Evolutionary conservation across 176 grass and related monocot genomes (phyloP), one percentile per base, ranked within the genome.

Genomic region (Raddia distichophylla): DNA sequence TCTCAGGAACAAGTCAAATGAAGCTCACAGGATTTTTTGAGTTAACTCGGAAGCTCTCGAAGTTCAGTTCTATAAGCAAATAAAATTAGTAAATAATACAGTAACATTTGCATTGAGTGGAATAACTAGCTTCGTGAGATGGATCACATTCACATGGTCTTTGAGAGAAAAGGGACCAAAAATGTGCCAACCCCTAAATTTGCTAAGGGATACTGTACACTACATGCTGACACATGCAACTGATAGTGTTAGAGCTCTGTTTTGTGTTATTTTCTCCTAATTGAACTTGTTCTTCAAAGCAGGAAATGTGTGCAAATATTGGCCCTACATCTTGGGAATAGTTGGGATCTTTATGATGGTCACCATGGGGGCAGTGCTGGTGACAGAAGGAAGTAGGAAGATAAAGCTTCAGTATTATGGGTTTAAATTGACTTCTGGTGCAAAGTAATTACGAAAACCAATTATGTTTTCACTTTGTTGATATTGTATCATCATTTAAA

Each of bases 371-470:
- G 95, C 92, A 76, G 95, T 98, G 52, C 62, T 95, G 51, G 82
- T 98, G 79, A 98, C 95, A 60, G 92, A 98, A 91, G 93, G 92
- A 78, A 93, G 88, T 80, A 98, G 95, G 84, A 98, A 98, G 79
- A 93, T 98, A 84, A 98, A 98, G 63, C 87, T 98, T 87, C 88
- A 87, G 50, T 98, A 98, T 65, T 98, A 98, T 63, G 92, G 88
- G 84, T 98, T 98, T 83, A 98, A 95, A 80, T 81, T 95, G 77
- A 82, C 90, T 90, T 98, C 92, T 95, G 78, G 84, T 73, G 76
- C 95, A 84, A 82, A 92, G 92, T 98, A 84, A 44, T 76, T 40
- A 53, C 17, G 53, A 69, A 64, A 27, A 44, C 84, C 64, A 81
- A 42, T 83, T 80, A 48, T 74, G 32, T 52, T 20, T 58, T 77